Base-by-base conservation (phyloP, 2,329 filamentous ascomycete species). In the Metarhizium brunneum region DNA sequence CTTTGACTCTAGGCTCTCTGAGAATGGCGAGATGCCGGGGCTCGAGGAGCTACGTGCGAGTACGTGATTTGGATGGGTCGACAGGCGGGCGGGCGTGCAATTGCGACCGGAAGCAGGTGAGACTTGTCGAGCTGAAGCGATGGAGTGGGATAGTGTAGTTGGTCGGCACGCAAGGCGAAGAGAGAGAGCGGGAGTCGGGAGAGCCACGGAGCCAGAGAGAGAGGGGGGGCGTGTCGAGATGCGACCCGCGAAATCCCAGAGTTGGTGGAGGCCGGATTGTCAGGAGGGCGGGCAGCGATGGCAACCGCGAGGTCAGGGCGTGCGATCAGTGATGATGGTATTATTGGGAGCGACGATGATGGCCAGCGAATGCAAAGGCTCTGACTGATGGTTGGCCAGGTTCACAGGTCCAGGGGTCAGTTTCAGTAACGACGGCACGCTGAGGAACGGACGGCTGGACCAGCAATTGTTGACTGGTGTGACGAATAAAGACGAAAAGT, bases 251-350 rank as follows among this genome's bases (percentile, higher is more conserved):
- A 56, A 43, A 6, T 18, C 36, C 35, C 8, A 40, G 14, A 29
- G 35, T 20, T 45, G 50, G 56, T 36, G 57, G 56, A 56, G 54
- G 54, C 60, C 56, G 57, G 52, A 56, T 53, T 51, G 59, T 56
- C 57, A 60, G 56, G 57, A 59, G 57, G 42, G n/a, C 50, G 36
- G 53, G 57, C 55, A 56, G 47, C 55, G 54, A 61, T 58, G 60
- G 60, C 58, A 61, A 56, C 54, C 35, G 25, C 50, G 50, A 43
- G 50, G 49, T 55, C 53, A 36, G 56, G 58, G 58, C 50, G 58
- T 50, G 53, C 25, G 30, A 18, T 52, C 55, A 38, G 25, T 50
- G 35, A 52, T 16, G 43, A 54, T 29, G 25, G 43, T 57, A 58
- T 51, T 53, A 56, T 35, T 35, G 32, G 38, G 4, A 32, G 32